Percentiles rank a stretch among this genome's conserved stretches.
phyloP scores from a whole-genome alignment of 2,329 filamentous ascomycete genomes.

The Cadophora malorum region DNA sequence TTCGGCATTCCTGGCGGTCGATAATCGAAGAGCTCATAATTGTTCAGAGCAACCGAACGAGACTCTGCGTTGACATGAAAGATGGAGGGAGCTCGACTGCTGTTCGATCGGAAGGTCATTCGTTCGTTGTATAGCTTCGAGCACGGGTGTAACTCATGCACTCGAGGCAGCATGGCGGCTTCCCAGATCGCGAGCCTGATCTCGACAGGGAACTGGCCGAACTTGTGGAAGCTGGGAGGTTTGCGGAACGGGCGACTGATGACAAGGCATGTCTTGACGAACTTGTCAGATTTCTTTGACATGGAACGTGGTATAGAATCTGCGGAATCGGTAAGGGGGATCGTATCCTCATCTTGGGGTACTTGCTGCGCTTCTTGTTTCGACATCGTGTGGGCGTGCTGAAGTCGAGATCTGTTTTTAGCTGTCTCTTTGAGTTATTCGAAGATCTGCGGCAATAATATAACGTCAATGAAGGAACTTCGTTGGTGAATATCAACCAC shows the following conservation, averaged over 20 bases:
- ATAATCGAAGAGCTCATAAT: constrained; percentile 41
- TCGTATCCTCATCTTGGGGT: background rate
- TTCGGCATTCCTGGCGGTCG: constrained; percentile 29
- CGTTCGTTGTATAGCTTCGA: constrained; percentile 42
- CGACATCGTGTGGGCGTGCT: background rate
- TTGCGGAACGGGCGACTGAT: constrained; percentile 30
- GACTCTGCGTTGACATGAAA: constrained; percentile 41
- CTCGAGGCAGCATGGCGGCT: constrained; percentile 35
- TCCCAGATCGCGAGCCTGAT: constrained; percentile 43
- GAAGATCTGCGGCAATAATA: background rate
- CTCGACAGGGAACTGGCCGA: constrained; percentile 39
- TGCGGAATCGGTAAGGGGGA: constrained; percentile 1
- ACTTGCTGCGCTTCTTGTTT: background rate
- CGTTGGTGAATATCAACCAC: background rate
- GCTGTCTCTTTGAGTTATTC: background rate
- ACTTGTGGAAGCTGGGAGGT: constrained; percentile 32
- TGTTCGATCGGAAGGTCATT: constrained; percentile 45
- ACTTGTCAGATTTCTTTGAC: constrained; percentile 52
- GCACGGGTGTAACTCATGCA: constrained; percentile 45
- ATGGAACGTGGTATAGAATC: constrained; percentile 13
- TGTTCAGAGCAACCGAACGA: constrained; percentile 36
- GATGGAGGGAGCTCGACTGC: constrained; percentile 37
- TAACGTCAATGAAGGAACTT: no score
- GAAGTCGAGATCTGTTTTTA: background rate
- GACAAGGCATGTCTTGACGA: constrained; percentile 84